Percentiles rank a stretch among this genome's conserved stretches.
These are phyloP conservation scores for Penicillium egyptiacum DNA, from an alignment of 495 filamentous ascomycete genomes.

Conservation along the genomic window DNA sequence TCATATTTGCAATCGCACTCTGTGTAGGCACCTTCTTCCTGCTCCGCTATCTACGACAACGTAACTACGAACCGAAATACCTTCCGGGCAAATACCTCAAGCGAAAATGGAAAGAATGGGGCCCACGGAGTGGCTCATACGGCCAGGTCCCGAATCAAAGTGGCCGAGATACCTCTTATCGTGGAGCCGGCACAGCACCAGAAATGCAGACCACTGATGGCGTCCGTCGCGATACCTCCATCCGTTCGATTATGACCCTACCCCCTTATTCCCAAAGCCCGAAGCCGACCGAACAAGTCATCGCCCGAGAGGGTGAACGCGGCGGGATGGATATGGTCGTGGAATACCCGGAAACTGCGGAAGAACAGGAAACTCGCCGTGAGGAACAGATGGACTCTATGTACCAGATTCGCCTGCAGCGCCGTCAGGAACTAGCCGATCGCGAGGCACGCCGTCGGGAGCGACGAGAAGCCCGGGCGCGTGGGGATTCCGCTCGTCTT, in stretches of 20 bases:
- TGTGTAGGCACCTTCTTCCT: constrained; percentile 46
- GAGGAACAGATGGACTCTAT: constrained; percentile 91
- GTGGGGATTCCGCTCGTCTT: constrained; percentile 64
- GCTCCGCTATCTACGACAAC: constrained; percentile 49
- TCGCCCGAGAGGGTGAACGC: constrained; percentile 88
- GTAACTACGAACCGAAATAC: constrained; percentile 55
- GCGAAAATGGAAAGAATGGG: constrained; percentile 61
- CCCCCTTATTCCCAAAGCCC: constrained; percentile 74
- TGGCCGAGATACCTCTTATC: constrained; percentile 28
- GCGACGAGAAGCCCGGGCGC: constrained; percentile 65
- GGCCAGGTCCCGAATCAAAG: constrained; percentile 39
- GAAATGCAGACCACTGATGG: constrained; percentile 39
- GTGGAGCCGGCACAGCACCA: constrained; percentile 20
- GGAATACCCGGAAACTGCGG: constrained; percentile 71
- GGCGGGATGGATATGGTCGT: constrained; percentile 89
- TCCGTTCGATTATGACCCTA: constrained; percentile 89
- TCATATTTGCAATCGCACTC: constrained; percentile 42
- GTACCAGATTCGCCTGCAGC: constrained; percentile 82
- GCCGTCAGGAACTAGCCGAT: constrained; percentile 72
- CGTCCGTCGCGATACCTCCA: constrained; percentile 79
- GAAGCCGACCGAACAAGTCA: constrained; percentile 74
- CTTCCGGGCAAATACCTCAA: constrained; percentile 60
- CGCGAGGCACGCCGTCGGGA: constrained; percentile 69
- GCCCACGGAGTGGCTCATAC: constrained; percentile 42
- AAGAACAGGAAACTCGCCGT: constrained; percentile 76